Conservation (phyloP, 805 yeast species). For the Kuraishia borneana region DNA sequence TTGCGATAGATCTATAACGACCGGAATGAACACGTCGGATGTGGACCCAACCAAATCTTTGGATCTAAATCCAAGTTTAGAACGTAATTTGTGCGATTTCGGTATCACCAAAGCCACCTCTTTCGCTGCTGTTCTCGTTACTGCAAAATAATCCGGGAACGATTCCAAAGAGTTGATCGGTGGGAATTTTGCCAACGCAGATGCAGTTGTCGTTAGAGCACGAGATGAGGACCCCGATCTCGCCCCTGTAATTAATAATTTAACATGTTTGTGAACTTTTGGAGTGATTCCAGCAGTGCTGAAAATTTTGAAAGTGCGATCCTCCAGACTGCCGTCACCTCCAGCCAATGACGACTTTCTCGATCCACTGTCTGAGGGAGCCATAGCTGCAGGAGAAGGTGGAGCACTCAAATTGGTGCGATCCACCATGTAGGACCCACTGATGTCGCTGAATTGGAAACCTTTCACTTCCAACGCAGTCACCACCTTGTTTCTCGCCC, state of each 20-base stretch:
- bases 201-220: constrained; percentile 31
- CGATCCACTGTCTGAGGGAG: neutral
- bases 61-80: constrained; percentile 26
- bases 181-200: constrained; percentile 15
- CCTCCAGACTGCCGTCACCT: constrained; percentile 14
- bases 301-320: constrained; percentile 24
- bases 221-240: constrained; percentile 33
- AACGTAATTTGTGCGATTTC: constrained; percentile 22
- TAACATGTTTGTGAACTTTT: constrained; percentile 23
- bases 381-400: neutral
- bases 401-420: neutral
- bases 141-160: constrained; percentile 36
- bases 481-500: constrained; percentile 31
- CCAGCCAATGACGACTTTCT: neutral
- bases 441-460: constrained; percentile 31
- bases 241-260: constrained; percentile 47
- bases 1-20: constrained; percentile 38
- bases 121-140: constrained; percentile 37
- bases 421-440: constrained; percentile 26
- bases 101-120: constrained; percentile 41
- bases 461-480: constrained; percentile 28
- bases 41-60: constrained; percentile 41
- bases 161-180: constrained; percentile 7
- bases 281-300: constrained; percentile 30
- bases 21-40: constrained; percentile 45